A percentile compares a stretch with the other conserved stretches of the same genome.
These are phyloP conservation scores for Xylariaceae sp. DNA, from an alignment of 2,329 filamentous ascomycete species.

Conservation along the genomic window DNA sequence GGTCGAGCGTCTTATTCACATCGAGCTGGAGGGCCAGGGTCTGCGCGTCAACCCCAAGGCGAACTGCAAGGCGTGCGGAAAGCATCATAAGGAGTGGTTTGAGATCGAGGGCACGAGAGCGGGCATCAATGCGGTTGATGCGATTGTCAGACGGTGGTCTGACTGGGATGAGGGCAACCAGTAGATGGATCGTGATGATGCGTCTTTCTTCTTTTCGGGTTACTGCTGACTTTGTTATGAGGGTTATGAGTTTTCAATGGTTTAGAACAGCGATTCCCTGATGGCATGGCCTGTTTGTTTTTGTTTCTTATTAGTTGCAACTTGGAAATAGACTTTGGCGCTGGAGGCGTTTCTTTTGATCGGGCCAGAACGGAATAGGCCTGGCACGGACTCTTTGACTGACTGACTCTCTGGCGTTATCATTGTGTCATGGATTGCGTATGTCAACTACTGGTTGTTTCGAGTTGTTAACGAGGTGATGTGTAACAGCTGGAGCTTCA, in stretches of 20 bases:
- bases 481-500: too few species aligned
- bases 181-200: slow-evolving; percentile 1
- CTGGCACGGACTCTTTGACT: too few species aligned
- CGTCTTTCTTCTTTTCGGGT: too few species aligned
- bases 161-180: slow-evolving; percentile 63
- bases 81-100: slow-evolving; percentile 92
- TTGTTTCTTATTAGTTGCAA: too few species aligned
- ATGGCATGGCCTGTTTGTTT: too few species aligned
- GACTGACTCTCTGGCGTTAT: not conserved
- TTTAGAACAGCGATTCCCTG: too few species aligned
- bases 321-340: too few species aligned
- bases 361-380: too few species aligned
- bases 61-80: slow-evolving; percentile 72
- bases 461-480: too few species aligned
- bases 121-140: slow-evolving; percentile 60
- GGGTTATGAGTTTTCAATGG: not conserved
- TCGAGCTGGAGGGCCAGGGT: slow-evolving; percentile 69
- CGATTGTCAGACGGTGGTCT: slow-evolving; percentile 78
- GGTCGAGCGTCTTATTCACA: slow-evolving; percentile 83
- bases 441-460: not conserved
- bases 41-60: slow-evolving; percentile 47
- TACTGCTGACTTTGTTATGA: not conserved
- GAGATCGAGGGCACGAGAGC: slow-evolving; percentile 71
- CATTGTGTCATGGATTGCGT: not conserved
- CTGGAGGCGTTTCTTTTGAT: too few species aligned